These are phyloP conservation scores for Coniochaeta sp. DNA, from an alignment of 2,329 filamentous ascomycete species.

Conservation along the genomic window DNA sequence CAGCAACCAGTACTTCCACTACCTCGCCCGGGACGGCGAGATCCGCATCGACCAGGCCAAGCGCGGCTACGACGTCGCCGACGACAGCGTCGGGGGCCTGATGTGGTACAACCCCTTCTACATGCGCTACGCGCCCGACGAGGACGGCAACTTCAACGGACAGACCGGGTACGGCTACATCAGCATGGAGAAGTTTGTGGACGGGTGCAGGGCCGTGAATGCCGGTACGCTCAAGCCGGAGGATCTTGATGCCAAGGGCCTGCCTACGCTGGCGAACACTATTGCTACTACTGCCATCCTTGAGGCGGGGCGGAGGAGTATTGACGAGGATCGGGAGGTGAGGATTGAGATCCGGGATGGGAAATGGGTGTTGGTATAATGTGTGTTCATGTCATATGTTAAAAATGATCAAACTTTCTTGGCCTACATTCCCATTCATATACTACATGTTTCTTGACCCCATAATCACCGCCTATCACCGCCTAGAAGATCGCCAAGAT, in stretches of 20 bases:
- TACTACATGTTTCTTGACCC: too few relatives aligned
- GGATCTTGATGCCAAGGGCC: conserved; percentile 69
- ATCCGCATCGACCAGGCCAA: conserved; percentile 89
- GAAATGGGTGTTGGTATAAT: conserved; percentile 56
- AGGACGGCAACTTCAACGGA: conserved; percentile 88
- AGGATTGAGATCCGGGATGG: conserved; percentile 62
- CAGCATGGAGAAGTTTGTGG: conserved; percentile 92
- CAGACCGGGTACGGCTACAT: conserved; percentile 91
- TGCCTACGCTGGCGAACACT: conserved; percentile 84
- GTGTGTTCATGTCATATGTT: too few relatives aligned
- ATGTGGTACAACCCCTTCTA: conserved; percentile 94
- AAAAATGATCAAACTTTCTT: too few relatives aligned
- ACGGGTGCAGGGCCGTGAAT: conserved; percentile 74
- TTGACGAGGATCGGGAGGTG: conserved; percentile 75
- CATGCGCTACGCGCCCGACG: conserved; percentile 90
- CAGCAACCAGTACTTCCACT: conserved; percentile 96
- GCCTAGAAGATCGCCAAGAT: conserved; percentile 9
- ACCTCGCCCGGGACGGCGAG: conserved; percentile 77
- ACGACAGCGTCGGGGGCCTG: conserved; percentile 62
- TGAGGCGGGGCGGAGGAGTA: conserved; percentile 74
- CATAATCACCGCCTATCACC: too few relatives aligned
- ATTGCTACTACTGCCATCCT: conserved; percentile 88
- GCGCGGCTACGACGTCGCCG: conserved; percentile 89
- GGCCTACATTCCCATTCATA: too few relatives aligned
- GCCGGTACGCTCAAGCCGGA: conserved; percentile 63